Evolutionary conservation across 2,329 filamentous ascomycete species (phyloP), one percentile per base, ranked within the genome.

Genomic region (Emmonsiellopsis sp.): DNA sequence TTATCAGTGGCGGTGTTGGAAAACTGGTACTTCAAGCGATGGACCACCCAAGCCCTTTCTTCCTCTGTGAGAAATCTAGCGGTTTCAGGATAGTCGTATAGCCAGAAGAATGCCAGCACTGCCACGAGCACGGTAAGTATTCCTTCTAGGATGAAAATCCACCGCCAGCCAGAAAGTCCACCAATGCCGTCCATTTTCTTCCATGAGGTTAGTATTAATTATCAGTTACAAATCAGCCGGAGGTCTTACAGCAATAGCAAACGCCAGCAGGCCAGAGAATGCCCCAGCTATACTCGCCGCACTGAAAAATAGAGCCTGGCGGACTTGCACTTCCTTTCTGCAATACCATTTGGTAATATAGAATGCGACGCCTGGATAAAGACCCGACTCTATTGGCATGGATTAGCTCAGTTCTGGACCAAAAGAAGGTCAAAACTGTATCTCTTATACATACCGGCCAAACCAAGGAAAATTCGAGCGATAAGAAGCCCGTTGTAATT

Each of bases 131-230:
- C 63, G 1, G 75, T 77, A 2, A 73, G 62, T 0, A 78, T 61
- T 2, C 76, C 76, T 58, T 79, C 76, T 10, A 77, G 60, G 40
- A 77, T 76, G 55, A 77, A 76, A 46, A 76, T 75, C 76, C 75
- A 76, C 49, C 74, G 65, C 76, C 76, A 78, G 44, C 74, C 75
- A 13, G 65, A 65, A 46, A 71, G 71, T 6, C 72, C 72, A 3
- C 69, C 72, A 5, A 76, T 66, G 1, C 77, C 77, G 48, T 76
- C 71, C 74, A 80, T 78, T 63, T 75, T 72, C 62, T 70, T 50
- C 50, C 41, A 10, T 13, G 9, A 11, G 7, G 7, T 41, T 47
- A 50, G 50, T n/a, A 41, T 32, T 9, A 11, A 13, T 30, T 44
- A n/a, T 8, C 30, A 11, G 26, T 26, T n/a, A 40, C 15, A 13